phyloP scores from a whole-genome alignment of 176 grass and related monocot species.

The Dendrocalamus sinicus region DNA sequence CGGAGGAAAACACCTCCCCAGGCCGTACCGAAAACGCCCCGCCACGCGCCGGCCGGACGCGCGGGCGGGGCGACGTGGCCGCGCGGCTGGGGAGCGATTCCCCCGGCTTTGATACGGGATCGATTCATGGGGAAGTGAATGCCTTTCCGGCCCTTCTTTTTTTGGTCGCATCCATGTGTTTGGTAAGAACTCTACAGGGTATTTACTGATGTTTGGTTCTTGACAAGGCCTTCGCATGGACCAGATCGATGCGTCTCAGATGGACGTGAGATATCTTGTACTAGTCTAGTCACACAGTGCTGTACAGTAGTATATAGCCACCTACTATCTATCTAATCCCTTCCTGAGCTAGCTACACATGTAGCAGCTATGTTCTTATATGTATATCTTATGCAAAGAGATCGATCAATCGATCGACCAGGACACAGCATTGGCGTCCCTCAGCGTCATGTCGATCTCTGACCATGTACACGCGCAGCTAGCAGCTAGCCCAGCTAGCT shows the following conservation, averaged over 20 bases:
- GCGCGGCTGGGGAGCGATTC: too few relatives aligned
- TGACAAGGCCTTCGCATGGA: slow-evolving; percentile 28
- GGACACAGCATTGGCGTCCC: neutral
- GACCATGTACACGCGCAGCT: neutral
- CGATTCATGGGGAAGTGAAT: too few relatives aligned
- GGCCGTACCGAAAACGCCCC: too few relatives aligned
- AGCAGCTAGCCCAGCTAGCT: neutral
- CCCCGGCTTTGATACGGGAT: too few relatives aligned
- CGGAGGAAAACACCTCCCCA: too few relatives aligned
- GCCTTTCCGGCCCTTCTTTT: too few relatives aligned
- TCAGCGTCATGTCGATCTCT: slow-evolving; percentile 17
- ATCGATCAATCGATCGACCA: neutral
- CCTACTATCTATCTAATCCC: too few relatives aligned
- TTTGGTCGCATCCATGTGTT: neutral
- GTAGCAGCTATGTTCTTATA: neutral
- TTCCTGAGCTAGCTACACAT: neutral
- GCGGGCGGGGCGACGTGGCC: too few relatives aligned
- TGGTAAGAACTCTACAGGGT: slow-evolving; percentile 19
- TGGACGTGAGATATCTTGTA: neutral
- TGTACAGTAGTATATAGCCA: neutral
- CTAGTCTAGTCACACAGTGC: neutral
- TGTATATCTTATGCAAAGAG: neutral
- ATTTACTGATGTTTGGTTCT: slow-evolving; percentile 25
- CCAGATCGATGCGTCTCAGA: neutral
- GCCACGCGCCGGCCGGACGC: too few relatives aligned